phyloP scores from a whole-genome alignment of 805 yeast species.

The Pichia exigua region DNA sequence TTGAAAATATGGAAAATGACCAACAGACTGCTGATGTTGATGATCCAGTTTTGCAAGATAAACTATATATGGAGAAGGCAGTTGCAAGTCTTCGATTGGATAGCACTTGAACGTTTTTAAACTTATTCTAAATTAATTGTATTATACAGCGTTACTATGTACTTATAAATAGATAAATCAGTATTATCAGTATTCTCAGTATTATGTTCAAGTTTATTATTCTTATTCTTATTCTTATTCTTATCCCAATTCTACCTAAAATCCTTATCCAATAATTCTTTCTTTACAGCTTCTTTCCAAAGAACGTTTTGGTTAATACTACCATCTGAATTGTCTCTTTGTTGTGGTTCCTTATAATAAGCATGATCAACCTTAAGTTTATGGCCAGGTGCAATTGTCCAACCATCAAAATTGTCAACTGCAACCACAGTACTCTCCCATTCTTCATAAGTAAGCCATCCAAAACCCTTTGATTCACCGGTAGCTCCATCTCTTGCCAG shows the following conservation, averaged over 20 bases:
- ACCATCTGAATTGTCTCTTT: constrained; percentile 35
- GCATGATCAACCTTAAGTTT: constrained; percentile 65
- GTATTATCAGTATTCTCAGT: no score
- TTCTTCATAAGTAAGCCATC: constrained; percentile 75
- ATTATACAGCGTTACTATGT: neutral
- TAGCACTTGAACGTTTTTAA: neutral
- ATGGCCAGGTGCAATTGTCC: constrained; percentile 37
- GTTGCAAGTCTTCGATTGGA: neutral
- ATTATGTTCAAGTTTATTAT: no score
- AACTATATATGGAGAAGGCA: neutral
- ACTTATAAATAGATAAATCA: neutral
- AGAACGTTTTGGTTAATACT: constrained; percentile 19
- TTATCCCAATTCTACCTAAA: constrained; percentile 10
- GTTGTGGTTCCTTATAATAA: constrained; percentile 37
- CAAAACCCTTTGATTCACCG: constrained; percentile 68
- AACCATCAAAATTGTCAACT: constrained; percentile 81
- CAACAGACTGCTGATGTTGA: neutral
- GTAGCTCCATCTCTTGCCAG: constrained; percentile 58
- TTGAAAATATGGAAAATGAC: neutral
- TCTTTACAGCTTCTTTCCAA: constrained; percentile 23
- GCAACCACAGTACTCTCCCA: constrained; percentile 76
- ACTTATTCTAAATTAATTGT: neutral
- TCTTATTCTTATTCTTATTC: neutral
- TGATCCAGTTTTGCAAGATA: neutral
- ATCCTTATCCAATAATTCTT: constrained; percentile 40